Percentiles rank a stretch among this genome's conserved stretches.
Evolutionary conservation across 1,284 basidiomycete genomes (phyloP).

Genomic region (Malassezia dermatis): DNA sequence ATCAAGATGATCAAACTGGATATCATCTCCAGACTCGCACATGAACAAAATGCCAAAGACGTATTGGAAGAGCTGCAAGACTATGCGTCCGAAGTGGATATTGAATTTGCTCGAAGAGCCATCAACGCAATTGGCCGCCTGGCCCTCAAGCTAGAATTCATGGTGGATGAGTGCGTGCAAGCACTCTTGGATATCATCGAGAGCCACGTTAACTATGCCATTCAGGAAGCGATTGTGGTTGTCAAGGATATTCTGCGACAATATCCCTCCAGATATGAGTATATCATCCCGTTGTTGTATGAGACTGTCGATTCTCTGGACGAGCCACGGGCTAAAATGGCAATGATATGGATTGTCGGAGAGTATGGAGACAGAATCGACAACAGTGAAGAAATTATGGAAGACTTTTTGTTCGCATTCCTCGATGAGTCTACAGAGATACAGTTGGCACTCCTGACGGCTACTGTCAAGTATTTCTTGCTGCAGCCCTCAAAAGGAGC

Average conservation of each 20-base stretch:
- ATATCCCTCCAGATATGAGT: slow-evolving; percentile 92
- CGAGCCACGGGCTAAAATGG: slow-evolving; percentile 85
- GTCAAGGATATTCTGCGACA: slow-evolving; percentile 96
- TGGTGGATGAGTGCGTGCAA: slow-evolving; percentile 80
- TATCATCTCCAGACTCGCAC: slow-evolving; percentile 91
- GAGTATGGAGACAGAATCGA: slow-evolving; percentile 94
- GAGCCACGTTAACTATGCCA: slow-evolving; percentile 89
- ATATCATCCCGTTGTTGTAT: slow-evolving; percentile 82
- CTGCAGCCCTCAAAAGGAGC: slow-evolving; percentile 84
- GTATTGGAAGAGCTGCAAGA: slow-evolving; percentile 89
- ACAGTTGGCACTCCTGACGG: slow-evolving; percentile 86
- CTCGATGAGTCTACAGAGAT: slow-evolving; percentile 88
- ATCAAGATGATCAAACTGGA: slow-evolving; percentile 97
- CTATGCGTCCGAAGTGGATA: slow-evolving; percentile 96
- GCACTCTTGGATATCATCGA: slow-evolving; percentile 77
- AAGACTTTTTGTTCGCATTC: slow-evolving; percentile 82
- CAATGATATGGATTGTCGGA: slow-evolving; percentile 96
- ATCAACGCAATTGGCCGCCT: slow-evolving; percentile 90
- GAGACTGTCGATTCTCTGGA: slow-evolving; percentile 83
- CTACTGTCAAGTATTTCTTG: slow-evolving; percentile 90
- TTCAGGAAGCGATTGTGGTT: slow-evolving; percentile 93
- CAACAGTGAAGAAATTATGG: slow-evolving; percentile 86
- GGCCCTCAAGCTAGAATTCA: slow-evolving; percentile 87
- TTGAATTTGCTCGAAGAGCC: slow-evolving; percentile 94
- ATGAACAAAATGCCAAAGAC: slow-evolving; percentile 78